Conservation (phyloP, 768 basidiomycete genomes). For the Tubosaeta sp. region DNA sequence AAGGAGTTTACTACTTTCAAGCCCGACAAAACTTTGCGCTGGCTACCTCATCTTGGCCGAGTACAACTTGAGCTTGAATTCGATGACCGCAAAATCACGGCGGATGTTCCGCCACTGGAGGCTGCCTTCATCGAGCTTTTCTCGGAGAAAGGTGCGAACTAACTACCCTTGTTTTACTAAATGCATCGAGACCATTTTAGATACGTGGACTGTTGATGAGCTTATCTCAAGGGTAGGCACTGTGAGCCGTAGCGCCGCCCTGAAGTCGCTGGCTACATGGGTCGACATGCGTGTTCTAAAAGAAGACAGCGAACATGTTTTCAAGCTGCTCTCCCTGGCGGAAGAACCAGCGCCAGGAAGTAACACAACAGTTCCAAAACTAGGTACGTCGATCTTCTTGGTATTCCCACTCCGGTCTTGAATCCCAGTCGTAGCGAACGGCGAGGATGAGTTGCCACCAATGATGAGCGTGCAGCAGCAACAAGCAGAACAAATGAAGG, state of each 20-base stretch:
- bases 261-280: slow-evolving; percentile 83
- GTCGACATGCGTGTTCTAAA: slow-evolving; percentile 76
- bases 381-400: slow-evolving; percentile 16
- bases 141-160: slow-evolving; percentile 53
- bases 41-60: slow-evolving; percentile 86
- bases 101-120: slow-evolving; percentile 81
- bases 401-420: neutral
- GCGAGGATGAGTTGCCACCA: slow-evolving; percentile 46
- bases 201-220: slow-evolving; percentile 67
- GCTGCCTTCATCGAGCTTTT: slow-evolving; percentile 90
- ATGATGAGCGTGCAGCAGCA: slow-evolving; percentile 62
- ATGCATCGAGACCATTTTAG: slow-evolving; percentile 32
- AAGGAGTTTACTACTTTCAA: slow-evolving; percentile 78
- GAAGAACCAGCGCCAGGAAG: slow-evolving; percentile 40
- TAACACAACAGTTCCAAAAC: slow-evolving; percentile 18
- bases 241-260: slow-evolving; percentile 57
- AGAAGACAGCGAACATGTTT: slow-evolving; percentile 56
- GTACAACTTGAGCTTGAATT: slow-evolving; percentile 78
- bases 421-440: slow-evolving; percentile 18
- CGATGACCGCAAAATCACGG: slow-evolving; percentile 70
- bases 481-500: slow-evolving; percentile 79
- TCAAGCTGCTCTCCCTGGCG: slow-evolving; percentile 59
- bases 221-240: slow-evolving; percentile 60
- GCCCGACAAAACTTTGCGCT: slow-evolving; percentile 87
- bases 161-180: neutral